Percentiles rank a stretch among this genome's conserved stretches.
phyloP scores from a whole-genome alignment of 371 early-diverging fungal species.

The Rhizoclosmatium hyalinum region DNA sequence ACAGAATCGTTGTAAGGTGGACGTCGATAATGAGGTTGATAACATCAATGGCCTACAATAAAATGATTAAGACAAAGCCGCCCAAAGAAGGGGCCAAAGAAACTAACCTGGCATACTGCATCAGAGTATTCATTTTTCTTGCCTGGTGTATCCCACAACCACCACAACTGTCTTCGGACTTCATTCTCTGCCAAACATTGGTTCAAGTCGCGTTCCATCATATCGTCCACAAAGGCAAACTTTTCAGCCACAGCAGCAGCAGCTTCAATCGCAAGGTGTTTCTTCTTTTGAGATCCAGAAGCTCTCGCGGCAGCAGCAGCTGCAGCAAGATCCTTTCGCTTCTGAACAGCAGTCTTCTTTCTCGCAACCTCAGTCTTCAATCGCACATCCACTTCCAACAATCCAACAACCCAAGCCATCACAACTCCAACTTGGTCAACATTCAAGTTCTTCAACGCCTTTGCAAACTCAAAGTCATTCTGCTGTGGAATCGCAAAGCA shows the following conservation, averaged over 20 bases:
- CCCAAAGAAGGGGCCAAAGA: not conserved
- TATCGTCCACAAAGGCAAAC: constrained; percentile 16
- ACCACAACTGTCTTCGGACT: constrained; percentile 36
- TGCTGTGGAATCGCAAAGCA: constrained; percentile 25
- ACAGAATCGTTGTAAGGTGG: constrained; percentile 41
- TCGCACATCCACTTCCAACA: constrained; percentile 22
- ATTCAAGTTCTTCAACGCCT: constrained; percentile 28
- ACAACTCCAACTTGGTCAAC: constrained; percentile 31
- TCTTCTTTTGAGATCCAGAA: not conserved
- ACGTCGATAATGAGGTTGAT: constrained; percentile 40
- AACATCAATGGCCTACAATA: constrained; percentile 40
- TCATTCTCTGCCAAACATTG: constrained; percentile 5
- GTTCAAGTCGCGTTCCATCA: constrained; percentile 18
- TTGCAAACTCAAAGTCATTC: constrained; percentile 32
- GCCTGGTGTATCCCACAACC: constrained; percentile 37
- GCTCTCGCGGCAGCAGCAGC: not conserved
- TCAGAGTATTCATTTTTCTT: constrained; percentile 10
- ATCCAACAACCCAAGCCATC: constrained; percentile 30
- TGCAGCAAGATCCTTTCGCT: not conserved
- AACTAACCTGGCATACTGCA: constrained; percentile 26
- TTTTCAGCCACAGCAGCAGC: not conserved
- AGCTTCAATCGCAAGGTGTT: not conserved
- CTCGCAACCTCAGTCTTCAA: constrained; percentile 16
- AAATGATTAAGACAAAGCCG: not conserved
- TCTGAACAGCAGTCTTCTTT: constrained; percentile 11